Conservation (phyloP, 345 rosid genomes). For the Arabis hirsuta region DNA sequence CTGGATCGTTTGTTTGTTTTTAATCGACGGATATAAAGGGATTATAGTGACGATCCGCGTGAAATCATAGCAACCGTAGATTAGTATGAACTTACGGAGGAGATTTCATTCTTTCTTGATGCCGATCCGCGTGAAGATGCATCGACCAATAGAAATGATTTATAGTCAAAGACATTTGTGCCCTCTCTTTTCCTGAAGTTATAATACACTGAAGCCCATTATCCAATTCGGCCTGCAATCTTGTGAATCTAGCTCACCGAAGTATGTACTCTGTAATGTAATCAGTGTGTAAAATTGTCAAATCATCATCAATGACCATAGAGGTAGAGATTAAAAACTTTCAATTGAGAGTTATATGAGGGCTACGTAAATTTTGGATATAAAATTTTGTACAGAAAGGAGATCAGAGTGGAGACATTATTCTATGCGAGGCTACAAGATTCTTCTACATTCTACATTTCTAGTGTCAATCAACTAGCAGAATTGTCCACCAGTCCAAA, state of each 20-base stretch:
- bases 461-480: not conserved
- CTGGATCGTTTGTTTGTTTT: conserved; percentile 1
- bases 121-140: conserved; percentile 11
- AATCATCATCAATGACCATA: too few species aligned
- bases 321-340: not conserved
- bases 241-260: too few species aligned
- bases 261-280: too few species aligned
- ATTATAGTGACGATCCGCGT: conserved; percentile 4
- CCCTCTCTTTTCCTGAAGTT: not conserved
- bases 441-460: too few species aligned
- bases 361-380: too few species aligned
- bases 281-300: too few species aligned
- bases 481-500: not conserved
- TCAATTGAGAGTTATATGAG: not conserved
- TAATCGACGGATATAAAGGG: conserved; percentile 29
- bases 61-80: conserved; percentile 1
- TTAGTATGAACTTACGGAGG: not conserved
- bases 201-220: not conserved
- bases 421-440: too few species aligned
- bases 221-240: not conserved
- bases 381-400: too few species aligned
- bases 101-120: not conserved
- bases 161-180: not conserved
- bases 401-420: too few species aligned
- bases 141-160: conserved; percentile 10